Conservation (phyloP, 805 yeast species). For the Schwanniomyces yamadae region DNA sequence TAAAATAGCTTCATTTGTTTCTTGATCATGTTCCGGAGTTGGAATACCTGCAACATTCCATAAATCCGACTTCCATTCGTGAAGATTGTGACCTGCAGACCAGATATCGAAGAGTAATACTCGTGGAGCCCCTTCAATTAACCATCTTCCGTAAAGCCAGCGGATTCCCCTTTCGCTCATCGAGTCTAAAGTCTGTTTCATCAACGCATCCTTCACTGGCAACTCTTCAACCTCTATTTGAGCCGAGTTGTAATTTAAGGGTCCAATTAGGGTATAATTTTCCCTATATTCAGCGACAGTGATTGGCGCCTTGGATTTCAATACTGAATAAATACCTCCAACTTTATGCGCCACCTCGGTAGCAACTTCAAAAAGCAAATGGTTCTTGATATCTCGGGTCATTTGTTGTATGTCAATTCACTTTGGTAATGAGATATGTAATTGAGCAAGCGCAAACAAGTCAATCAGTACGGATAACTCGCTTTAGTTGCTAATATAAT, state of each 20-base stretch:
- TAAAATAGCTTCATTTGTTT: constrained; percentile 88
- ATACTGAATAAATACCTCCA: constrained; percentile 96
- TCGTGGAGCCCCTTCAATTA: constrained; percentile 95
- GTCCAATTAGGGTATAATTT: constrained; percentile 85
- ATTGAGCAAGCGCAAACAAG: too few species aligned
- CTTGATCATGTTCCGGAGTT: constrained; percentile 83
- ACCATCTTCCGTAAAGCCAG: constrained; percentile 91
- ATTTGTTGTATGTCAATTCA: too few species aligned
- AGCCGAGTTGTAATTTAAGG: constrained; percentile 70
- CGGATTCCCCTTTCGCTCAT: constrained; percentile 82
- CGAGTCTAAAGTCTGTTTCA: constrained; percentile 65
- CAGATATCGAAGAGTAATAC: constrained; percentile 84
- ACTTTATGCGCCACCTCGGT: constrained; percentile 98
- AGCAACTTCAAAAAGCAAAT: constrained; percentile 87
- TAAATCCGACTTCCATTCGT: constrained; percentile 92
- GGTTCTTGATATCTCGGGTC: constrained; percentile 85
- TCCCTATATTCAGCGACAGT: constrained; percentile 91
- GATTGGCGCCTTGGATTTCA: constrained; percentile 94
- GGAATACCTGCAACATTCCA: constrained; percentile 94
- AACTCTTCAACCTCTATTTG: constrained; percentile 81
- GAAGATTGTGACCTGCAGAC: constrained; percentile 64
- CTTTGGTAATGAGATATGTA: too few species aligned
- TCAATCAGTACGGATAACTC: too few species aligned
- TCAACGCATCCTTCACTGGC: constrained; percentile 51
- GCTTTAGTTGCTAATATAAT: too few species aligned